These are phyloP conservation scores for Themeda triandra DNA, from an alignment of 176 grass and related monocot species.

Conservation along the genomic window DNA sequence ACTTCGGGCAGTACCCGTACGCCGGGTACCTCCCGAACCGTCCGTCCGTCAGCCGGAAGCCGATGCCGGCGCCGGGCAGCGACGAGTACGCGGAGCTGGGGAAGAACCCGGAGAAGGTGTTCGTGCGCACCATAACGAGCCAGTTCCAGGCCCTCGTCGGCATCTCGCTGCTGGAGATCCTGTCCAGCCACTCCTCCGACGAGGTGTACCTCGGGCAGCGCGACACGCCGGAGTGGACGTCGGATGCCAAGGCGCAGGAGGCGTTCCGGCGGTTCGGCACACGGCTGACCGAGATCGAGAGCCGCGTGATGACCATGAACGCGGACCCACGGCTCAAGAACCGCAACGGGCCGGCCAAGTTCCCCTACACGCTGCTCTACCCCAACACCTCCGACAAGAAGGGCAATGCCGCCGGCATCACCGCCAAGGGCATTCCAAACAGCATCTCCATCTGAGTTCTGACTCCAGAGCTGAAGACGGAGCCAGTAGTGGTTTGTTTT, in stretches of 20 bases:
- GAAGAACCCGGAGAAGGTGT: slow-evolving; percentile 44
- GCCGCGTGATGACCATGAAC: slow-evolving; percentile 22
- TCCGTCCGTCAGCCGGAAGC: slow-evolving; percentile 37
- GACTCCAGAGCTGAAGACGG: no score
- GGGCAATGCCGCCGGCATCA: background rate
- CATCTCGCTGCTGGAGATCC: slow-evolving; percentile 60
- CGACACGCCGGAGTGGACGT: slow-evolving; percentile 52
- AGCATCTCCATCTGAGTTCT: background rate
- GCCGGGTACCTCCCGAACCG: slow-evolving; percentile 49
- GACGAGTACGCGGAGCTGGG: slow-evolving; percentile 30
- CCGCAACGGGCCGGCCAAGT: background rate
- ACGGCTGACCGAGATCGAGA: slow-evolving; percentile 33
- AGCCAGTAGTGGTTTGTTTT: no score
- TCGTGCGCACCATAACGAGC: slow-evolving; percentile 44
- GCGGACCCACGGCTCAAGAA: background rate
- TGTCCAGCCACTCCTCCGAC: slow-evolving; percentile 59
- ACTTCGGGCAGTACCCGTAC: slow-evolving; percentile 89
- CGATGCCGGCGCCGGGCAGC: slow-evolving; percentile 41
- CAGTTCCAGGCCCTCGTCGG: slow-evolving; percentile 54
- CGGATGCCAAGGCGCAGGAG: slow-evolving; percentile 41
- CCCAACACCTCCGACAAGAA: background rate
- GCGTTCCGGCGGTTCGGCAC: slow-evolving; percentile 34
- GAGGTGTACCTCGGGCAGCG: slow-evolving; percentile 63
- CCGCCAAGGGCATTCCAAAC: slow-evolving; percentile 11
- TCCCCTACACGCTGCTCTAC: slow-evolving; percentile 8